Conservation (phyloP, 108 stramenopile species). For the Epipyxis sp. region DNA sequence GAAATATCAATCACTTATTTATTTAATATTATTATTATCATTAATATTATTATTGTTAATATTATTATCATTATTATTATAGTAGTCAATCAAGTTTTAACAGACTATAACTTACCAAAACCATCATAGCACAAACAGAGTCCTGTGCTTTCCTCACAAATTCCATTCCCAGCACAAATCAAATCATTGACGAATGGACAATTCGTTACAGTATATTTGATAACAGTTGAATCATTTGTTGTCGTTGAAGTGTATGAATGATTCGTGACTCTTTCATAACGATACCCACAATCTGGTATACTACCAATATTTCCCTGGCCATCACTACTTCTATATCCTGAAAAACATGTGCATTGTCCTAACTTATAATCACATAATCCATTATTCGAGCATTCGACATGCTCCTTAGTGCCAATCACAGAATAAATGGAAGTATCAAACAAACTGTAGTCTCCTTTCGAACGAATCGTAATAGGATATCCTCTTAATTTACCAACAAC, state of each 20-base stretch:
- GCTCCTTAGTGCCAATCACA: background rate
- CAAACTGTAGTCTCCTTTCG: background rate
- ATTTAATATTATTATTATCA: too few relatives aligned
- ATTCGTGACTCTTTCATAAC: too few relatives aligned
- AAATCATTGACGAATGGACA: background rate
- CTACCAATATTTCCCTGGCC: conserved; percentile 1
- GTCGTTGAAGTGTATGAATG: background rate
- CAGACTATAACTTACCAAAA: conserved; percentile 12
- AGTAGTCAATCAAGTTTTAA: too few relatives aligned
- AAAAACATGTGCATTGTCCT: background rate
- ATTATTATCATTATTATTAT: too few relatives aligned
- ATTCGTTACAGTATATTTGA: background rate
- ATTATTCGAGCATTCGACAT: background rate
- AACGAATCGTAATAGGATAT: background rate
- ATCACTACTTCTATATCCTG: background rate
- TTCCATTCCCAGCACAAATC: conserved; percentile 24
- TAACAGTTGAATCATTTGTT: too few relatives aligned
- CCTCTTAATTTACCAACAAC: background rate
- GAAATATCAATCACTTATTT: conserved; percentile 3
- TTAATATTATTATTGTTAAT: too few relatives aligned
- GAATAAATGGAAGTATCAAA: background rate
- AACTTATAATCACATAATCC: background rate
- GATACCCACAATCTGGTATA: conserved; percentile 21
- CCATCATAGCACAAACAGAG: conserved; percentile 9
- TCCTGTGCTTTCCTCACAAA: background rate